Base-by-base conservation (phyloP, 192 early-diverging fungal genomes). In the Rhizophagus sp. region DNA sequence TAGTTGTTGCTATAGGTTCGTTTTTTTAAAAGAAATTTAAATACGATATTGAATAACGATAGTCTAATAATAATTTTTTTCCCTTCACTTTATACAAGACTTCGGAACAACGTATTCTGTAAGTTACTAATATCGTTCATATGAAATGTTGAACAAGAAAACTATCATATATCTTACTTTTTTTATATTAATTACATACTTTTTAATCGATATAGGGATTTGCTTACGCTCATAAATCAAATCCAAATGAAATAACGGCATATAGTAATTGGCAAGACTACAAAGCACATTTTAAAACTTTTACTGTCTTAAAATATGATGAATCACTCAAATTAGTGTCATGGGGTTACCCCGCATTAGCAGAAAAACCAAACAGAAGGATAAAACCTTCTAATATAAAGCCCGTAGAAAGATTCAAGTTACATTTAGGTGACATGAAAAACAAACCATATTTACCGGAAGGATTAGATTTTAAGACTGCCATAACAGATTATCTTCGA, bases 401-500 rank as follows among this genome's bases (percentile, higher is more conserved):
- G 49, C 70, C 70, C 0, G 49, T 74, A 17, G 72, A 74, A 61
- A 49, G 41, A 74, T 74, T 74, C 52, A 74, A 74, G 9, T 27
- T 74, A 17, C 12, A 52, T 24, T 61, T 74, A 15, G 24, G 41
- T 61, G 2, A 72, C 12, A 47, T 49, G 70, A 8, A 85, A 36
- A 78, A 52, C 1, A 49, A 25, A 36, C 72, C 72, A 13, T 10
- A 11, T 57, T 36, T 74, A 12, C 72, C 72, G 3, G 8, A 22
- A 13, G 49, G 49, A 19, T 6, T 74, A 2, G 25, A 25, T 34
- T 33, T 17, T 25, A 74, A 74, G 17, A 47, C 22, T 1, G 72
- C 72, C 8, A 74, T 74, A 57, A 24, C 47, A 4, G 72, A 74
- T 52, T 74, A 52, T 74, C 47, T 74, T 49, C n/a, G 52, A 36